A percentile compares a stretch with the other conserved stretches of the same genome.
These are phyloP conservation scores for Penicillium digitatum DNA, from an alignment of 2,329 filamentous ascomycete genomes.

Conservation along the genomic window DNA sequence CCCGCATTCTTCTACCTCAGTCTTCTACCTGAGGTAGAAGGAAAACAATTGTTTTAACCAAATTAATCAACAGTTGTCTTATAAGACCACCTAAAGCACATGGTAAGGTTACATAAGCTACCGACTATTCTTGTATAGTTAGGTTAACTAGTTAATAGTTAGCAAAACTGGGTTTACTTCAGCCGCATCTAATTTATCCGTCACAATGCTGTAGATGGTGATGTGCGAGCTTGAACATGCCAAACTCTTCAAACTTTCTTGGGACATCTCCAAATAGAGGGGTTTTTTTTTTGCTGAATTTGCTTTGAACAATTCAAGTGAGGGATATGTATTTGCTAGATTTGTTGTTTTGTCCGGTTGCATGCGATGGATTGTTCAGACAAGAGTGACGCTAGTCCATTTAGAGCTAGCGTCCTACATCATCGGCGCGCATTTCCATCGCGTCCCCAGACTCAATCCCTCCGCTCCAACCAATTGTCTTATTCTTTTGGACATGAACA, in stretches of 20 bases:
- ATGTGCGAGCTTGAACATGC: background rate
- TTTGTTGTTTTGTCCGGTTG: background rate
- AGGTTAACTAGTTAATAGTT: too few relatives aligned
- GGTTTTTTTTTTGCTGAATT: background rate
- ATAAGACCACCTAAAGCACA: too few relatives aligned
- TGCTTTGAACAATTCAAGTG: background rate
- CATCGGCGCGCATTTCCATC: conserved; percentile 22
- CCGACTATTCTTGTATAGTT: too few relatives aligned
- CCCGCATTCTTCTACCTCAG: too few relatives aligned
- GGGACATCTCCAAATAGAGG: rapidly evolving
- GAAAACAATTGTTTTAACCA: too few relatives aligned
- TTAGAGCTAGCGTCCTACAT: conserved; percentile 18
- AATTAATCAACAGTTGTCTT: too few relatives aligned
- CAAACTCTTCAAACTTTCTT: background rate
- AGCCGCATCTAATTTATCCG: background rate
- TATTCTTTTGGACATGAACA: background rate
- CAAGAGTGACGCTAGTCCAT: conserved; percentile 10
- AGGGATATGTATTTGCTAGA: background rate
- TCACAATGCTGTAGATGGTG: background rate
- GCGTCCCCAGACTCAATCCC: conserved; percentile 21
- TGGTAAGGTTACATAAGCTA: too few relatives aligned
- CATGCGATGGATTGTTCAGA: background rate
- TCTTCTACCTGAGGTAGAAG: too few relatives aligned
- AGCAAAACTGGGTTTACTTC: background rate
- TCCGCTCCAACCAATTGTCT: conserved; percentile 2